Conservation (phyloP, 805 yeast genomes). For the Myxozyma sirexii region DNA sequence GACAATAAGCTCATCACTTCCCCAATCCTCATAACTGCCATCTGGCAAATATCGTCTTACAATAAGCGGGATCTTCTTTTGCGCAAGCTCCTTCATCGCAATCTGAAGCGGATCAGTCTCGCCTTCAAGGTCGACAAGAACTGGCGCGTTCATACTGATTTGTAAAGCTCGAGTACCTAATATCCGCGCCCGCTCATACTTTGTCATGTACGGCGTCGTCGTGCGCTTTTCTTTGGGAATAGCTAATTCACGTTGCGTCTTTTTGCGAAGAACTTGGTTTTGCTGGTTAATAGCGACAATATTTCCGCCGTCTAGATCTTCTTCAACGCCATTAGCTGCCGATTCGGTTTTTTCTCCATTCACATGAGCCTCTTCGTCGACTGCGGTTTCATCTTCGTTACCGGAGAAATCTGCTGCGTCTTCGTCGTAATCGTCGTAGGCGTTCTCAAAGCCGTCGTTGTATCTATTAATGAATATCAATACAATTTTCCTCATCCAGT, state of each 20-base stretch:
- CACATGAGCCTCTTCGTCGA: conserved; percentile 43
- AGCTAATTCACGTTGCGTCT: conserved; percentile 76
- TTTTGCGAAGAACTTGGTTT: conserved; percentile 49
- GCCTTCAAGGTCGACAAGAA: conserved; percentile 95
- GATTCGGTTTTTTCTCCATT: conserved; percentile 38
- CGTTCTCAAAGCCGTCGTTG: conserved; percentile 50
- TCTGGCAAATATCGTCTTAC: conserved; percentile 96
- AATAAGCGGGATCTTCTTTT: conserved; percentile 91
- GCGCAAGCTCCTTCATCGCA: conserved; percentile 95
- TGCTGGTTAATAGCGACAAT: conserved; percentile 70
- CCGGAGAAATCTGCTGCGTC: conserved; percentile 77
- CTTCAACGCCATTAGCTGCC: conserved; percentile 44
- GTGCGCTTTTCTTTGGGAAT: conserved; percentile 86
- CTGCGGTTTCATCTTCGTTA: conserved; percentile 51
- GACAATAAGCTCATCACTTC: conserved; percentile 94
- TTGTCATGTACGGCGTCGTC: conserved; percentile 98
- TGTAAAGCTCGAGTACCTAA: conserved; percentile 97
- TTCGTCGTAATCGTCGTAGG: conserved; percentile 65
- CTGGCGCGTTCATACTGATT: conserved; percentile 98
- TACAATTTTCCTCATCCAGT: too few species aligned
- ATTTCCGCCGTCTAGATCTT: conserved; percentile 63
- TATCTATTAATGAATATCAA: conserved; percentile 44
- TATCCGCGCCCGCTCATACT: conserved; percentile 96
- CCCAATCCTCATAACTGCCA: conserved; percentile 90
- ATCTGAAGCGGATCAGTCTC: conserved; percentile 98